These are phyloP conservation scores for Aspergillus sp. DNA, from an alignment of 2,329 filamentous ascomycete genomes.

Conservation along the genomic window DNA sequence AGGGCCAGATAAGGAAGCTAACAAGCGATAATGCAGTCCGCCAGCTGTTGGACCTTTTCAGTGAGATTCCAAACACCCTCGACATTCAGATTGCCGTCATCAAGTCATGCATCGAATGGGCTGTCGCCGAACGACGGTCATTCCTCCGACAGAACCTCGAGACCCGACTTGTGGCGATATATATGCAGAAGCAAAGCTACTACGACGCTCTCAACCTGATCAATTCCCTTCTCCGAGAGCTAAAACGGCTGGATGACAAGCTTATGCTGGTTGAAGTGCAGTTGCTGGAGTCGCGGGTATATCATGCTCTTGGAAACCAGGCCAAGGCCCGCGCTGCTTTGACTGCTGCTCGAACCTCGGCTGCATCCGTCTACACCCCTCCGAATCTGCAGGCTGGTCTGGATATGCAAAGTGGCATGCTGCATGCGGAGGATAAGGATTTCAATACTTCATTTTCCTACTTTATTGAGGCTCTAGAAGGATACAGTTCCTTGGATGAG, in stretches of 20 bases:
- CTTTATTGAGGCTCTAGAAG: conserved; percentile 98
- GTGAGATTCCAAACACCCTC: conserved; percentile 88
- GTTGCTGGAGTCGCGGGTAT: conserved; percentile 93
- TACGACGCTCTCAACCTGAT: conserved; percentile 97
- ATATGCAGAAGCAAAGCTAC: conserved; percentile 97
- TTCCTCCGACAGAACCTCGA: conserved; percentile 98
- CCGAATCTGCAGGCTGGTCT: conserved; percentile 92
- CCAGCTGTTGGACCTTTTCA: conserved; percentile 93
- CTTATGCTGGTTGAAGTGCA: conserved; percentile 97
- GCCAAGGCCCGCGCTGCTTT: conserved; percentile 93
- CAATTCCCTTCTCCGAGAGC: conserved; percentile 92
- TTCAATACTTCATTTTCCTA: conserved; percentile 99
- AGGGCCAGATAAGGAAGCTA: not conserved
- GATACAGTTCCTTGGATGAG: conserved; percentile 93
- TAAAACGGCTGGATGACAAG: conserved; percentile 98
- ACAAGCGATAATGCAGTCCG: conserved; percentile 65
- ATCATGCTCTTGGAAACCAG: conserved; percentile 96
- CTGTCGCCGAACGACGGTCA: conserved; percentile 87
- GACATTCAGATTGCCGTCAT: conserved; percentile 94
- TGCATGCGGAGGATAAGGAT: conserved; percentile 97
- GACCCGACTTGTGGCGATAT: conserved; percentile 87
- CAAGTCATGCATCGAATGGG: conserved; percentile 99
- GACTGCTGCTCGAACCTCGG: conserved; percentile 90
- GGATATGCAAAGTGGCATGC: conserved; percentile 99
- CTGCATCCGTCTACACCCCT: conserved; percentile 95